Evolutionary conservation across 2,329 filamentous ascomycete species (phyloP).

Genomic region (Botryotinia globosa): DNA sequence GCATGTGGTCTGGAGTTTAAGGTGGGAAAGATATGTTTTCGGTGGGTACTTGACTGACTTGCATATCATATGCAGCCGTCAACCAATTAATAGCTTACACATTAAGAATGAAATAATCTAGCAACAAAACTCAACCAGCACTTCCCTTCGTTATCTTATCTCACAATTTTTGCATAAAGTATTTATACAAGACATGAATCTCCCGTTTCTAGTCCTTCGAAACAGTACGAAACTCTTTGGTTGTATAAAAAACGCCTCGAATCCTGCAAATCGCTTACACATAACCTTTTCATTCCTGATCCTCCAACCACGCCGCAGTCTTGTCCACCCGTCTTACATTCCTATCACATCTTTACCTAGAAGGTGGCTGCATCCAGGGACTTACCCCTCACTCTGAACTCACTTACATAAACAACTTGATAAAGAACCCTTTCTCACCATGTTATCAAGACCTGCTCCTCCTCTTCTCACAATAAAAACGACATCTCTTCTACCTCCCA

Average conservation of each 20-base stretch:
- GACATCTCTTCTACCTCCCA: neutral
- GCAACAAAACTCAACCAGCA: conserved; percentile 9
- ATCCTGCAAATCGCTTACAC: conserved; percentile 20
- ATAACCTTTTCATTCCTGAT: conserved; percentile 8
- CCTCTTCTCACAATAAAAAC: conserved; percentile 12
- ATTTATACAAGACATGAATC: conserved; percentile 5
- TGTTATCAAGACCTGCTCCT: neutral
- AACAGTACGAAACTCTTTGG: neutral
- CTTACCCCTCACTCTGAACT: conserved; percentile 17
- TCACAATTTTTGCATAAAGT: neutral
- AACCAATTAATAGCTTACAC: conserved; percentile 22
- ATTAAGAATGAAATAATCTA: conserved; percentile 16
- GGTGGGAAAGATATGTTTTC: conserved; percentile 3
- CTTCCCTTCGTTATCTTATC: conserved; percentile 19
- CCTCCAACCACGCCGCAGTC: neutral
- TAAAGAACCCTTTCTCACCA: conserved; percentile 8
- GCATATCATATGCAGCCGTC: conserved; percentile 18
- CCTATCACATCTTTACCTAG: neutral
- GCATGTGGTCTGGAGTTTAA: conserved; percentile 6
- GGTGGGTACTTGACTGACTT: conserved; percentile 18
- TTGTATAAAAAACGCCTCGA: conserved; percentile 5
- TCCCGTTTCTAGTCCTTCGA: neutral
- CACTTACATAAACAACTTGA: conserved; percentile 10
- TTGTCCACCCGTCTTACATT: conserved; percentile 14
- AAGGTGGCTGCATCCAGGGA: conserved; percentile 2